Percentiles rank a stretch among this genome's conserved stretches.
Conservation (phyloP, 805 yeast genomes). For the Wickerhamomyces bovis region DNA sequence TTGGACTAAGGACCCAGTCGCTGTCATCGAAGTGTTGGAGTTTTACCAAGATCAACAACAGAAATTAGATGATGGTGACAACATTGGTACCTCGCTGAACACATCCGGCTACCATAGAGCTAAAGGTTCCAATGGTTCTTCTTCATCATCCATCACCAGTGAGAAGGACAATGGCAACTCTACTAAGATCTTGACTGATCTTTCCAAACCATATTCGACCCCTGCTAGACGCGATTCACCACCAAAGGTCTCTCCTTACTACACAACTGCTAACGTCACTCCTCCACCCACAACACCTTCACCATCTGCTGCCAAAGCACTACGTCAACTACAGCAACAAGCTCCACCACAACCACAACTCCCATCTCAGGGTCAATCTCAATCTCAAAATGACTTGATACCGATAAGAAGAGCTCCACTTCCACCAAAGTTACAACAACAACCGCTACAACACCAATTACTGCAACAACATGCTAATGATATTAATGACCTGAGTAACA, state of each 20-base stretch:
- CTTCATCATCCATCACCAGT: slow-evolving; percentile 11
- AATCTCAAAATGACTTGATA: slow-evolving; percentile 27
- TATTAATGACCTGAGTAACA: background rate
- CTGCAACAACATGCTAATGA: slow-evolving; percentile 32
- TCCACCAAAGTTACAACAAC: slow-evolving; percentile 33
- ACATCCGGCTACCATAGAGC: slow-evolving; percentile 12
- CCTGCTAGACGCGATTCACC: slow-evolving; percentile 39
- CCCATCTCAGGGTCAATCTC: slow-evolving; percentile 1
- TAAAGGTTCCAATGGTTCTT: slow-evolving; percentile 20
- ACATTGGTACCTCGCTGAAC: background rate
- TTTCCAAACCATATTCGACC: slow-evolving; percentile 35
- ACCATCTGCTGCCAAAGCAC: slow-evolving; percentile 4
- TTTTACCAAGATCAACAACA: slow-evolving; percentile 49
- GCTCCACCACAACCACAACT: slow-evolving; percentile 1
- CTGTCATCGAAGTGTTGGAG: slow-evolving; percentile 86
- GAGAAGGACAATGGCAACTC: slow-evolving; percentile 13
- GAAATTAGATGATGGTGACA: slow-evolving; percentile 5
- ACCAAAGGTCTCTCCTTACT: slow-evolving; percentile 28
- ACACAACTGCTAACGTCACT: slow-evolving; percentile 5
- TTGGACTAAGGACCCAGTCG: slow-evolving; percentile 90
- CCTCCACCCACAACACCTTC: slow-evolving; percentile 5
- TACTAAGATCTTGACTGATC: slow-evolving; percentile 33
- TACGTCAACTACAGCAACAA: background rate
- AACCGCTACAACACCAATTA: slow-evolving; percentile 8
- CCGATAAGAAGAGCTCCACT: slow-evolving; percentile 54